phyloP scores from a whole-genome alignment of 129 eudicot genomes.

The Solidago caesia region DNA sequence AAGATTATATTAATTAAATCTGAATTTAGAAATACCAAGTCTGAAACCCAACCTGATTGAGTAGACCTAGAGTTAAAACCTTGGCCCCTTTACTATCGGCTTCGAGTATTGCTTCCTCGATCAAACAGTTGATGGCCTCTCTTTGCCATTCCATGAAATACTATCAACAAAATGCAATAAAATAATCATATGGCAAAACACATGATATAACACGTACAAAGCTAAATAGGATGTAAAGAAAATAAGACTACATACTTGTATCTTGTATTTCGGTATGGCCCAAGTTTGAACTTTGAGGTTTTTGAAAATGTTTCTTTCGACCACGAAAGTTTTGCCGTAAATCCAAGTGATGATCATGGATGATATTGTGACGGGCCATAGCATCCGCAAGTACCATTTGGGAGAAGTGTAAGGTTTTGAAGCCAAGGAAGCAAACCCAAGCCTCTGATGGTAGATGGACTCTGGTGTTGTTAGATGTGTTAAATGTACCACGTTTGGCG shows the following conservation, averaged over 20 bases:
- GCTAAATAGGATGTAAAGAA: not conserved
- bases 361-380: conserved; percentile 40
- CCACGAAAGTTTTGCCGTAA: conserved; percentile 37
- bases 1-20: too few relatives aligned
- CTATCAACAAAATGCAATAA: conserved; percentile 28
- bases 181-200: not conserved
- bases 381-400: conserved; percentile 56
- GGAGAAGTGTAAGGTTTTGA: conserved; percentile 52
- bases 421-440: conserved; percentile 66
- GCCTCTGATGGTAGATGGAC: conserved; percentile 62
- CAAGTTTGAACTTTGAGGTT: conserved; percentile 45
- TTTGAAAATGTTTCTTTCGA: conserved; percentile 37
- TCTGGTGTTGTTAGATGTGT: conserved; percentile 80
- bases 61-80: conserved; percentile 71
- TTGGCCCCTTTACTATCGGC: conserved; percentile 63
- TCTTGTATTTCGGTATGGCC: conserved; percentile 46
- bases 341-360: conserved; percentile 43
- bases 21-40: not conserved
- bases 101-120: conserved; percentile 77
- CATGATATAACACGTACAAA: too few relatives aligned
- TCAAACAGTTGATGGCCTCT: conserved; percentile 57
- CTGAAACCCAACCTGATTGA: conserved; percentile 58
- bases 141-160: conserved; percentile 68
- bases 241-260: conserved; percentile 34
- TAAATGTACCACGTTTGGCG: conserved; percentile 57